Conservation (phyloP, 2,329 filamentous ascomycete species). For the Nigrospora sphaerica region DNA sequence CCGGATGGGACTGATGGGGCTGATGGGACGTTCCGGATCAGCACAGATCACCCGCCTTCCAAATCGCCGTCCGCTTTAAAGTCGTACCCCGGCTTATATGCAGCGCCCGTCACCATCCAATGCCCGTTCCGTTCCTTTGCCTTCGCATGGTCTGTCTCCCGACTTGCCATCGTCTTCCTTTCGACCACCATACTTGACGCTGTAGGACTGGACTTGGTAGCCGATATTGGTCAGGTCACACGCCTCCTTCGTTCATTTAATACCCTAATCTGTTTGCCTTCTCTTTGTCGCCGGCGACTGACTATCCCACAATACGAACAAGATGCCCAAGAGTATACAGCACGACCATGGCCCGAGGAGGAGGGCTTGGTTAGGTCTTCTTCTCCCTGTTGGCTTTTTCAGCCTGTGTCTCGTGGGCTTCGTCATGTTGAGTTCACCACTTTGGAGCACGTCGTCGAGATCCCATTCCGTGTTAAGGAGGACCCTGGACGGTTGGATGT, state of each 20-base stretch:
- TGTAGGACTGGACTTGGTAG: neutral
- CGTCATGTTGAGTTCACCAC: neutral
- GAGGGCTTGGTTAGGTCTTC: neutral
- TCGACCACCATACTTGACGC: neutral
- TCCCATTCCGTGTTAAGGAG: neutral
- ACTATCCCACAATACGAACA: neutral
- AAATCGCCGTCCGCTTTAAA: no score
- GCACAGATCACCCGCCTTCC: no score
- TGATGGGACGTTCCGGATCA: no score
- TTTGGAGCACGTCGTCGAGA: neutral
- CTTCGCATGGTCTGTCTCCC: no score
- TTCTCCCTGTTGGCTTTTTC: neutral
- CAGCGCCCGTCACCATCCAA: no score
- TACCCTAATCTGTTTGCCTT: neutral
- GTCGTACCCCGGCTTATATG: no score
- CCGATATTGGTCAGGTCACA: neutral
- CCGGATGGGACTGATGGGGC: no score
- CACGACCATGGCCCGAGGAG: neutral
- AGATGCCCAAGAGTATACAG: neutral
- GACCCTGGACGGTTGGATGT: neutral
- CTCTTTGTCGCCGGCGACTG: constrained; percentile 1
- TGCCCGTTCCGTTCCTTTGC: no score
- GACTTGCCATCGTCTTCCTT: neutral
- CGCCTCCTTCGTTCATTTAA: neutral
- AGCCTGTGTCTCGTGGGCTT: neutral